Percentiles rank a stretch among this genome's conserved stretches.
Conservation (phyloP, 495 filamentous ascomycete genomes). For the Penicillium verhagenii region DNA sequence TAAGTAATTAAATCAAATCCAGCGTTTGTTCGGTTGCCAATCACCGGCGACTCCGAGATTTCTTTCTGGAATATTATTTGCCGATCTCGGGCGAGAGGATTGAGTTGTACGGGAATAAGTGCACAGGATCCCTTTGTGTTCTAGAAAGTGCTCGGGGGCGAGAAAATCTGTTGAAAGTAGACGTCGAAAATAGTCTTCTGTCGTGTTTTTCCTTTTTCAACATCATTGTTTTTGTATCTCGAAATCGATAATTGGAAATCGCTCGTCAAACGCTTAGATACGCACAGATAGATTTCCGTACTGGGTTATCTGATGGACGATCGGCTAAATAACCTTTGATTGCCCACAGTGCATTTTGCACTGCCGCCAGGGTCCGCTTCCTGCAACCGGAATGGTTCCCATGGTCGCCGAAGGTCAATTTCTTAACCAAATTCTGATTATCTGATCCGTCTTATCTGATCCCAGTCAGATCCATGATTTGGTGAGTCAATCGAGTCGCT, state of each 20-base stretch:
- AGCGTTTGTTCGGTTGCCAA: background rate
- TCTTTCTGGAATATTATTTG: background rate
- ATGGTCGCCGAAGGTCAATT: background rate
- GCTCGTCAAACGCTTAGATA: background rate
- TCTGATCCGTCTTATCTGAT: background rate
- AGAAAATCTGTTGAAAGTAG: background rate
- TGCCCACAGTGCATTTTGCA: background rate
- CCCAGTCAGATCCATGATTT: background rate
- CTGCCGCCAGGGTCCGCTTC: background rate
- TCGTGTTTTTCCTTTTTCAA: too few species aligned
- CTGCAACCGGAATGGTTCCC: background rate
- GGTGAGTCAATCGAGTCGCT: too few species aligned
- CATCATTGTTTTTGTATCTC: background rate
- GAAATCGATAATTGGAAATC: background rate
- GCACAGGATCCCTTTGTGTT: background rate
- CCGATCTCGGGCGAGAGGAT: background rate
- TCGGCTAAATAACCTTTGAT: background rate
- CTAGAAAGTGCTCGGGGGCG: background rate
- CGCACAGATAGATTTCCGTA: background rate
- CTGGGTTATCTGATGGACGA: conserved; percentile 6
- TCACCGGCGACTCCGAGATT: conserved; percentile 5
- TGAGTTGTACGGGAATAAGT: background rate
- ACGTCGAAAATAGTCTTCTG: background rate
- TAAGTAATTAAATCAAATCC: conserved; percentile 8
- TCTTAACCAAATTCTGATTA: background rate